Evolutionary conservation across 1,139 yeast genomes (phyloP).

Genomic region (Candida gigantensis): DNA sequence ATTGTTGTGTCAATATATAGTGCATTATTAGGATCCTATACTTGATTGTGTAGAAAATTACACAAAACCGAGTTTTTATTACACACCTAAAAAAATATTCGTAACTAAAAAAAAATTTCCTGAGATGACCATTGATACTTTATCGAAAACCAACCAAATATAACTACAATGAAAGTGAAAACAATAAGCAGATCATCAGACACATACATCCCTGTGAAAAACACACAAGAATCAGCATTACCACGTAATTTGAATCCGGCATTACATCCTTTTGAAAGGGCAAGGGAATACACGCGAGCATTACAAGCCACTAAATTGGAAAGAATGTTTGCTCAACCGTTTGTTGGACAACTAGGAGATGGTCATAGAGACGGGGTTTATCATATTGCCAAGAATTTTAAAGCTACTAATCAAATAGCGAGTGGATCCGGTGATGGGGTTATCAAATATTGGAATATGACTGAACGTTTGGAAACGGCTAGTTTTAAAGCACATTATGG

Average conservation of each 20-base stretch:
- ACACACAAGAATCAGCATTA: slow-evolving; percentile 82
- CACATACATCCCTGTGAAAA: slow-evolving; percentile 86
- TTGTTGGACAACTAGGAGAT: slow-evolving; percentile 89
- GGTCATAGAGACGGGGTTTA: slow-evolving; percentile 98
- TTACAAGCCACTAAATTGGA: slow-evolving; percentile 93
- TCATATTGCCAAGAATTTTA: slow-evolving; percentile 76
- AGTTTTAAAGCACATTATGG: slow-evolving; percentile 91
- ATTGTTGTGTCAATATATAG: too few species aligned
- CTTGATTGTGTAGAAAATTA: too few species aligned
- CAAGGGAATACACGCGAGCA: slow-evolving; percentile 94
- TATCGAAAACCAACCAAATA: neutral
- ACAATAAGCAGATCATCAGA: slow-evolving; percentile 91
- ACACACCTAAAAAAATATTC: too few species aligned
- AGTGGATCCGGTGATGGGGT: slow-evolving; percentile 96
- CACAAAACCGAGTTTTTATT: too few species aligned
- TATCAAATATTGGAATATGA: slow-evolving; percentile 88
- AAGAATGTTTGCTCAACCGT: slow-evolving; percentile 97
- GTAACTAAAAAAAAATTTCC: neutral
- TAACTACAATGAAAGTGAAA: slow-evolving; percentile 68
- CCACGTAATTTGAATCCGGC: slow-evolving; percentile 94
- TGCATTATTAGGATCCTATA: too few species aligned
- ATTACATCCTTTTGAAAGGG: slow-evolving; percentile 94
- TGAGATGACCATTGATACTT: neutral
- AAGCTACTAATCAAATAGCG: slow-evolving; percentile 72
- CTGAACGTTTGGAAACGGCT: slow-evolving; percentile 68